Evolutionary conservation across 129 eudicot species (phyloP).

Genomic region (Lactuca sativa): DNA sequence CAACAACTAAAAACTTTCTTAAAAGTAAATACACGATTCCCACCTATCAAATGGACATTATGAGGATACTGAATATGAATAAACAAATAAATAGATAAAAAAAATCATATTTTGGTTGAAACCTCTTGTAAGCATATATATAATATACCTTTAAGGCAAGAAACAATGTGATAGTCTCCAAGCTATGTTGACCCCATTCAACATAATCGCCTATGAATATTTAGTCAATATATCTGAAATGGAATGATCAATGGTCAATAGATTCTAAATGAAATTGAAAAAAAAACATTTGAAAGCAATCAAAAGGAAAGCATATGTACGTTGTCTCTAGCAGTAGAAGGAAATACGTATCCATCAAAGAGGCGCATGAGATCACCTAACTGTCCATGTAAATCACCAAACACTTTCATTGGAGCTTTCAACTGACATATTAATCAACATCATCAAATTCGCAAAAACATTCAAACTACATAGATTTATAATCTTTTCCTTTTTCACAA

Average conservation of each 20-base stretch:
- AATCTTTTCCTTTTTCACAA: conserved; percentile 69
- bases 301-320: too few relatives aligned
- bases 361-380: conserved; percentile 97
- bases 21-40: conserved; percentile 68
- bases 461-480: too few relatives aligned
- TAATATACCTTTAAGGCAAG: conserved; percentile 89
- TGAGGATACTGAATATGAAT: conserved; percentile 90
- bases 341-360: conserved; percentile 96
- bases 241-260: conserved; percentile 6
- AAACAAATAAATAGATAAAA: conserved; percentile 5
- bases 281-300: conserved; percentile 1
- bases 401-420: conserved; percentile 95
- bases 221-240: conserved; percentile 85
- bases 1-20: too few relatives aligned
- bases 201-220: conserved; percentile 95
- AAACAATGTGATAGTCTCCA: conserved; percentile 89
- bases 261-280: background rate
- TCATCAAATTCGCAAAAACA: too few relatives aligned
- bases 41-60: conserved; percentile 93
- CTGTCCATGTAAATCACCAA: conserved; percentile 98
- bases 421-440: too few relatives aligned
- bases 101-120: background rate
- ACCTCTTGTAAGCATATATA: too few relatives aligned
- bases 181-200: conserved; percentile 99
- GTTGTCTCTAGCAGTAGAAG: conserved; percentile 95